Evolutionary conservation across 202 grass and related monocot species (phyloP).

Genomic region (Zoysia matrella): DNA sequence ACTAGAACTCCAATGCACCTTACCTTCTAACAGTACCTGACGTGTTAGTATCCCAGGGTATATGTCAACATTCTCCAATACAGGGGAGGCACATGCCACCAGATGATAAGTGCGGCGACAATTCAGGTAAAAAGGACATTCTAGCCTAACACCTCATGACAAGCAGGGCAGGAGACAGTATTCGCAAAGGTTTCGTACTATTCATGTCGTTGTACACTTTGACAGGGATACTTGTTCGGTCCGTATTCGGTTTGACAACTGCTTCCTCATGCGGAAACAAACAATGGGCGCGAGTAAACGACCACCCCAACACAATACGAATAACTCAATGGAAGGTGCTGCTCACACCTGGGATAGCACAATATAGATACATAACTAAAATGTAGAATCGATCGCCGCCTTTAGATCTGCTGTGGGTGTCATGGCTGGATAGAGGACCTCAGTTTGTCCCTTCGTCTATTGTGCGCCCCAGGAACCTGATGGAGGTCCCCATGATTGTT

Average conservation of each 20-base stretch:
- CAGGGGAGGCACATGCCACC: conserved; percentile 20
- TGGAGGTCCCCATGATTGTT: conserved; percentile 54
- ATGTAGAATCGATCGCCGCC: conserved; percentile 21
- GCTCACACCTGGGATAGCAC: conserved; percentile 47
- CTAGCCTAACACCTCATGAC: background rate
- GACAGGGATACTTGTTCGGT: conserved; percentile 40
- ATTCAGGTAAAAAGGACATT: conserved; percentile 26
- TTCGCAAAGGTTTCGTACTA: conserved; percentile 26
- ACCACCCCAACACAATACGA: conserved; percentile 40
- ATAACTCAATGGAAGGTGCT: conserved; percentile 20
- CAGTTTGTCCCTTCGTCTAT: conserved; percentile 31
- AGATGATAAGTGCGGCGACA: conserved; percentile 8
- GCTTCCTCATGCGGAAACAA: conserved; percentile 29
- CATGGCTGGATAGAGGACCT: conserved; percentile 9
- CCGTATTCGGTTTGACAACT: conserved; percentile 10
- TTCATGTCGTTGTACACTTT: conserved; percentile 16
- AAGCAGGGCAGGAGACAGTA: conserved; percentile 13
- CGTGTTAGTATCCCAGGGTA: conserved; percentile 15
- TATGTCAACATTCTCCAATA: conserved; percentile 1
- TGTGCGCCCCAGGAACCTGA: conserved; percentile 49
- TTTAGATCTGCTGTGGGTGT: background rate
- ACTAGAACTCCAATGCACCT: background rate
- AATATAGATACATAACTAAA: conserved; percentile 15
- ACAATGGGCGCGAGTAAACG: conserved; percentile 4
- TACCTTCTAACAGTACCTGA: background rate